Evolutionary conservation across 1,284 basidiomycete species (phyloP), one percentile per base, ranked within the genome.

Genomic region (Sanghuangporus weigelae): DNA sequence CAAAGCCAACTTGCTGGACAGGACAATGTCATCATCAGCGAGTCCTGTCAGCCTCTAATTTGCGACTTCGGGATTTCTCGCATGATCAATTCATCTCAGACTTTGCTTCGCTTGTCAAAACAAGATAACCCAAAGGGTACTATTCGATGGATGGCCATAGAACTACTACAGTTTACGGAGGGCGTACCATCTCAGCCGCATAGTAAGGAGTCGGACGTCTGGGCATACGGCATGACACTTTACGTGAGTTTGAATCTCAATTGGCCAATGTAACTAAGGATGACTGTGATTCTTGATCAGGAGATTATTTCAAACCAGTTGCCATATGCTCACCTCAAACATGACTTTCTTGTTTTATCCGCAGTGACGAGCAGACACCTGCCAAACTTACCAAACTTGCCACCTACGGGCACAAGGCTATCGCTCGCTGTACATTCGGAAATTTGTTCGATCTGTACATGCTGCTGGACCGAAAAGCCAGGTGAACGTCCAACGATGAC

Each of bases 51-150:
- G 38, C 57, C 62, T 3, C 38, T 63, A 21, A 55, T 63, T 14
- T 59, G 56, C 21, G 62, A 59, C 19, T 63, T 63, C 42, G 62
- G 62, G 14, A 50, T 58, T 46, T 58, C 62, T 38, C 57, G 48
- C 21, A 38, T 63, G 36, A 19, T 63, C 7, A 23, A n/a, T 21
- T 31, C 54, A 16, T 38, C 54, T 7, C 11, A 39, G 10, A 58
- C 19, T 12, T 31, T 35, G 3, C 23, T 21, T 23, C 35, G 16
- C 7, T 46, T 35, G 16, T 59, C 31, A 2, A 51, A 26, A 23
- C 39, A 42, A 16, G 31, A n/a, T 46, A 42, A 14, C n/a, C 12
- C 16, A 31, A 49, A 55, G 57, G 42, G 57, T 16, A 40, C 56
- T 19, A 31, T 51, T 12, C 53, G 57, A 12, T 63, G 57, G 56